Base-by-base conservation (phyloP, 2,329 filamentous ascomycete species). In the Diplodia seriata region DNA sequence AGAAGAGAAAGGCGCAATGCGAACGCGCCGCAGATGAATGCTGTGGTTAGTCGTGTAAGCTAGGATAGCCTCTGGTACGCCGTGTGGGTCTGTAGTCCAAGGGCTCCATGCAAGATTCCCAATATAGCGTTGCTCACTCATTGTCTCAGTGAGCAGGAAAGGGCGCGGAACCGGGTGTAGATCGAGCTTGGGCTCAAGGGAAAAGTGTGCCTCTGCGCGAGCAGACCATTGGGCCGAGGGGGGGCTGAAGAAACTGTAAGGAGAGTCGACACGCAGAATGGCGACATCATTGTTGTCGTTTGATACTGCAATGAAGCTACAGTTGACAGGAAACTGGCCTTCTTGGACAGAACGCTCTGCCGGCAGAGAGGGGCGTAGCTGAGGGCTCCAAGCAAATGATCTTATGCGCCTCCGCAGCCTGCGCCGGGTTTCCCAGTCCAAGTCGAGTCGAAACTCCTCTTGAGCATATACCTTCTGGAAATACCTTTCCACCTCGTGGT, bases 401-500 rank as follows among this genome's bases (percentile, higher is more conserved):
- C 80, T 74, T 20, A 83, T 74, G 12, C 81, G 78, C 55, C 76
- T 75, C 61, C 75, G 74, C 11, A 80, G 71, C 47, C 77, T 79
- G 72, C 38, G 69, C 63, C 74, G 82, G 80, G 73, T 80, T 72
- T 62, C 67, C 33, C 53, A 56, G 14, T 56, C 67, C 26, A 65
- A 40, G 66, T 76, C 15, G 61, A 70, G 18, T 73, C 73, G 40
- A 18, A 9, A 61, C 70, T 69, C 47, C 67, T 72, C 43, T 63
- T 70, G 9, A 57, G 66, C 55, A 63, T 70, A 51, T 77, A 55
- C 23, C 4, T 40, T 51, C 31, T 67, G 53, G 53, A 85, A 79
- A 71, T 83, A 80, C 0, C 74, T 68, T 18, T 77, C 74, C 51
- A 87, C 72, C 4, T 77, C 74, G 65, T 82, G 74, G 69, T 89